These are phyloP conservation scores for Tanacetum coccineum DNA, from an alignment of 129 eudicot species.

Conservation along the genomic window DNA sequence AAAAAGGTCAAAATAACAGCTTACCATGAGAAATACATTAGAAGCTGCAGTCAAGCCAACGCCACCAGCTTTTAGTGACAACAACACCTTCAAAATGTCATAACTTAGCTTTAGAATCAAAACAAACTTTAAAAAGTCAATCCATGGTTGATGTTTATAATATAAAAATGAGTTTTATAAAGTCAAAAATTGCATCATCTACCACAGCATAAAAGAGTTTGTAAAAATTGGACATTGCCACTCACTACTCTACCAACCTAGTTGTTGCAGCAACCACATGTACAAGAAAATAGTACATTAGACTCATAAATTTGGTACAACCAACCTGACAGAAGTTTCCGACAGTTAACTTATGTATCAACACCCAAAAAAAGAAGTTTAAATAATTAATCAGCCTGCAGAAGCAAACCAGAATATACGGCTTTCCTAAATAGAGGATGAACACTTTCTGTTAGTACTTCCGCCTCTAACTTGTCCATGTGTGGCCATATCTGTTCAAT, in stretches of 20 bases:
- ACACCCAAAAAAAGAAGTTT: constrained; percentile 5
- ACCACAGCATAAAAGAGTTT: too few relatives aligned
- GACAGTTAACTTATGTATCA: background rate
- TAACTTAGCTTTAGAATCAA: constrained; percentile 13
- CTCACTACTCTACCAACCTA: too few relatives aligned
- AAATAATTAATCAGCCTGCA: constrained; percentile 27
- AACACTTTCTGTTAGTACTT: too few relatives aligned
- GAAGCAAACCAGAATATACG: constrained; percentile 67
- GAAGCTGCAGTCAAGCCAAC: constrained; percentile 95
- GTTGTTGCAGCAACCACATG: too few relatives aligned
- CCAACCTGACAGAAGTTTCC: constrained; percentile 23
- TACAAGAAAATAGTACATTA: too few relatives aligned
- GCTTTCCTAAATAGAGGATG: constrained; percentile 76
- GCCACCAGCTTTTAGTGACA: constrained; percentile 87
- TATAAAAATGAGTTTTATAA: constrained; percentile 1
- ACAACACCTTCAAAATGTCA: constrained; percentile 42
- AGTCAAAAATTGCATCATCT: constrained; percentile 24
- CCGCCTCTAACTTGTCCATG: too few relatives aligned
- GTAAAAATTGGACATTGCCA: too few relatives aligned
- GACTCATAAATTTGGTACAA: too few relatives aligned
- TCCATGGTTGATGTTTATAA: background rate
- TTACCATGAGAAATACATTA: constrained; percentile 81
- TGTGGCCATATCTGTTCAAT: constrained; percentile 75
- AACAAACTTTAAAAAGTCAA: constrained; percentile 10
- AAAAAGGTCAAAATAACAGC: constrained; percentile 16